phyloP scores from a whole-genome alignment of 2,329 filamentous ascomycete species.

The Paradendryphiella salina region DNA sequence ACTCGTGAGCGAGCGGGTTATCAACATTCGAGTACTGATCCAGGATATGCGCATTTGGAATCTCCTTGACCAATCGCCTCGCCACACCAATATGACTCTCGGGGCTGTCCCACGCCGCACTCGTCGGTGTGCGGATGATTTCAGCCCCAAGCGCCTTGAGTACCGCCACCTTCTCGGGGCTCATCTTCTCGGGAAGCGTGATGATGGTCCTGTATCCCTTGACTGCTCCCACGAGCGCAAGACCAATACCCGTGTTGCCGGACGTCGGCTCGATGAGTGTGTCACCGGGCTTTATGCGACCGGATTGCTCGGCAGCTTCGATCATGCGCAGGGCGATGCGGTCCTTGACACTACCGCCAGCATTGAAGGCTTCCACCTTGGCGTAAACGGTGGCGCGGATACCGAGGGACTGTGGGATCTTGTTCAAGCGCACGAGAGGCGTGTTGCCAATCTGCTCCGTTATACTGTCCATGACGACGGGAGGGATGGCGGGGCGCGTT shows the following conservation, averaged over 20 bases:
- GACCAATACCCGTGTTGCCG: constrained; percentile 95
- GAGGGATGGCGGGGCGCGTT: constrained; percentile 57
- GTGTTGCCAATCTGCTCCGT: constrained; percentile 93
- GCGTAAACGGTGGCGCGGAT: constrained; percentile 88
- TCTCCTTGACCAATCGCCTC: constrained; percentile 84
- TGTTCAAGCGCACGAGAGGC: constrained; percentile 91
- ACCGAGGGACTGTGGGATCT: constrained; percentile 85
- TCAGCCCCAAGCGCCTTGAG: constrained; percentile 91
- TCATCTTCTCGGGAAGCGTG: constrained; percentile 99
- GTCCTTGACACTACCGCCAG: constrained; percentile 91
- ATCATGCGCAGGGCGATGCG: constrained; percentile 97
- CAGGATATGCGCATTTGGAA: constrained; percentile 94
- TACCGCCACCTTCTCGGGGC: constrained; percentile 94
- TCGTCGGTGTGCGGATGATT: constrained; percentile 95
- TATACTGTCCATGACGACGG: constrained; percentile 66
- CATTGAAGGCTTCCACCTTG: constrained; percentile 92
- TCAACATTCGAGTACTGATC: constrained; percentile 93
- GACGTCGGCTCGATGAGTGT: constrained; percentile 97
- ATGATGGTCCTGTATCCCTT: constrained; percentile 99
- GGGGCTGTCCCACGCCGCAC: constrained; percentile 90
- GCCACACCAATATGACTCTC: constrained; percentile 98
- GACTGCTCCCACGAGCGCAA: constrained; percentile 90
- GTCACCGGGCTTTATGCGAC: constrained; percentile 94
- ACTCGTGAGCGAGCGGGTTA: constrained; percentile 92
- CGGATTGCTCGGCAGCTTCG: constrained; percentile 86